phyloP scores from a whole-genome alignment of 345 rosid genomes.

The Theobroma cacao region DNA sequence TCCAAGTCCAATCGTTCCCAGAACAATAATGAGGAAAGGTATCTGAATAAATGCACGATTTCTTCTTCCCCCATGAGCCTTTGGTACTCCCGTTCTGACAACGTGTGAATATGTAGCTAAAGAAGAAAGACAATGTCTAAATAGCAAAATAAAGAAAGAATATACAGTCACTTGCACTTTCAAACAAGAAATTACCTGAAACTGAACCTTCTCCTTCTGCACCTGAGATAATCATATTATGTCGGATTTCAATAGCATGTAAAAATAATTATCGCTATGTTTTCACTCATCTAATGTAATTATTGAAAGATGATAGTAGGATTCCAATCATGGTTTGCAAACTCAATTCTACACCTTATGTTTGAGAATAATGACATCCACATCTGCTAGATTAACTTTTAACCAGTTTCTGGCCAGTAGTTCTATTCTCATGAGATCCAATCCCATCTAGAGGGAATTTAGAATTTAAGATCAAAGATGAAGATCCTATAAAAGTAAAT shows the following conservation, averaged over 20 bases:
- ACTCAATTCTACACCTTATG: slow-evolving; percentile 23
- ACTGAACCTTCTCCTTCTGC: slow-evolving; percentile 29
- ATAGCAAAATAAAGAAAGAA: background rate
- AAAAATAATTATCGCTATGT: slow-evolving; percentile 4
- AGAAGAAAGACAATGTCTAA: slow-evolving; percentile 9
- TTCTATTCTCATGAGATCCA: background rate
- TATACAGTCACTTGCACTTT: background rate
- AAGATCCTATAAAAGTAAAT: background rate
- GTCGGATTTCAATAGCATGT: slow-evolving; percentile 12
- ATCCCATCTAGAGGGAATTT: background rate
- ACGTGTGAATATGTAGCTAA: slow-evolving; percentile 54
- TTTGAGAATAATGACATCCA: background rate
- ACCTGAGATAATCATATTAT: slow-evolving; percentile 45
- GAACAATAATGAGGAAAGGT: slow-evolving; percentile 58
- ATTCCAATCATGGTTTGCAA: slow-evolving; percentile 37
- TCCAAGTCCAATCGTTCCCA: slow-evolving; percentile 75
- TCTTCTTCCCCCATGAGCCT: slow-evolving; percentile 48
- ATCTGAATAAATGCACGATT: slow-evolving; percentile 49
- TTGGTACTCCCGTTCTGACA: slow-evolving; percentile 67
- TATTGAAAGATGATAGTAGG: slow-evolving; percentile 5
- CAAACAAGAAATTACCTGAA: slow-evolving; percentile 33
- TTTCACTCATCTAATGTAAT: slow-evolving; percentile 8
- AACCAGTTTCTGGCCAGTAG: background rate
- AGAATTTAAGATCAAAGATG: background rate
- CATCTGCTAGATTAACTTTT: background rate